Conservation (phyloP, 805 yeast genomes). For the Zygoascus flipseniorum region DNA sequence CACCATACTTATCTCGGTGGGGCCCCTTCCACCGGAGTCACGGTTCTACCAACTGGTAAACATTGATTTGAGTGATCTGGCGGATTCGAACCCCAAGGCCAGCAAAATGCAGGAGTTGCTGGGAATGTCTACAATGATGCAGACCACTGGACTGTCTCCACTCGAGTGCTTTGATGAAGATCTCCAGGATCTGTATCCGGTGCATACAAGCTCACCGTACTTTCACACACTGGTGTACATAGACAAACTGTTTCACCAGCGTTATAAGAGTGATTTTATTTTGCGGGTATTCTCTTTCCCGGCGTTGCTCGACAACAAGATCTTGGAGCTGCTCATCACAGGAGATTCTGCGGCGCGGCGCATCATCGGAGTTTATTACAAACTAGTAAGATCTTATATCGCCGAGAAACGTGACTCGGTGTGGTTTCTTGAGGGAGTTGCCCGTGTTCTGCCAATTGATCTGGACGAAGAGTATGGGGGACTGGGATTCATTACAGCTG, state of each 20-base stretch:
- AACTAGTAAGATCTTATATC: slow-evolving; percentile 69
- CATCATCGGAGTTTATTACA: slow-evolving; percentile 83
- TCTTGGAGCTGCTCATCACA: slow-evolving; percentile 66
- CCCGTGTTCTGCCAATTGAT: slow-evolving; percentile 81
- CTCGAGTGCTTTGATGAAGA: slow-evolving; percentile 71
- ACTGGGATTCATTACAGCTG: slow-evolving; percentile 19
- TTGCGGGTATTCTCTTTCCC: slow-evolving; percentile 87
- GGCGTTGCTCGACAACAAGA: slow-evolving; percentile 75
- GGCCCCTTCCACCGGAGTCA: slow-evolving; percentile 73
- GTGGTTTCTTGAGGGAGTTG: slow-evolving; percentile 91
- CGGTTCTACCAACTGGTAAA: slow-evolving; percentile 62
- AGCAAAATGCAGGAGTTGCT: slow-evolving; percentile 1
- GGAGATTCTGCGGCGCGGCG: slow-evolving; percentile 87
- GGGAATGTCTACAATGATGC: not conserved
- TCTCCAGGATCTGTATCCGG: slow-evolving; percentile 79
- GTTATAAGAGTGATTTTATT: slow-evolving; percentile 78
- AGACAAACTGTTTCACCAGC: slow-evolving; percentile 69
- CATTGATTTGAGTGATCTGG: slow-evolving; percentile 85
- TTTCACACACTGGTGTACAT: slow-evolving; percentile 78
- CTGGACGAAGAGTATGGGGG: slow-evolving; percentile 44
- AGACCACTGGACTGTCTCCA: slow-evolving; percentile 17
- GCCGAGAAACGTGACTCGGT: slow-evolving; percentile 81
- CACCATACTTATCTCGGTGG: slow-evolving; percentile 89
- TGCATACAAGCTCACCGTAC: slow-evolving; percentile 74
- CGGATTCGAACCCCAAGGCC: slow-evolving; percentile 36